Evolutionary conservation across 306 rosid genomes (phyloP), one percentile per base, ranked within the genome.

Genomic region (Cicer chorassanicum): DNA sequence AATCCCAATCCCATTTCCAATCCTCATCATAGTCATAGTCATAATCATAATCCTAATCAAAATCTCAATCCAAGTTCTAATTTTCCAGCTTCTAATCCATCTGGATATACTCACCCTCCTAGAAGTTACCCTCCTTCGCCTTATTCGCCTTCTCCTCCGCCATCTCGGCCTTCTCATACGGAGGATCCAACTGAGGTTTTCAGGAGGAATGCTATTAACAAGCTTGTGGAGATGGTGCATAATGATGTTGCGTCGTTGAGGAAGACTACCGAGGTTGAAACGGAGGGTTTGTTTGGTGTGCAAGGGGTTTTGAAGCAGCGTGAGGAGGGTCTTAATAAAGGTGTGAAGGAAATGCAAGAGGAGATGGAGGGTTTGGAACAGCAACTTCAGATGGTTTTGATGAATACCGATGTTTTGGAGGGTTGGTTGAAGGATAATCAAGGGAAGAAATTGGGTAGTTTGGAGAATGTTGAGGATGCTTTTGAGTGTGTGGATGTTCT

Each of bases 341-440:
- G 96, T 5, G 34, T 88, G 89, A 86, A 64, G 78, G 98, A 88
- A 75, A 88, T 93, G 98, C 80, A 72, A 75, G 93, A 80, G 19
- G 99, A 92, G 86, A 92, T 73, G 86, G 99, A 92, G 78, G 89
- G 81, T 4, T 71, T 95, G 83, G 99, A 95, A 88, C 98, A 88
- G 88, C 93, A 90, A 36, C 18, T 95, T 76, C 99, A 95, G 90
- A 89, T 89, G 85, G 88, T 92, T 64, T 73, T 95, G 90, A 92
- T 90, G 96, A 91, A 95, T 48, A 53, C 84, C 1, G 99, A 92
- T 70, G 84, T 92, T 55, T 43, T 92, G 21, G 98, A 95, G 34
- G 87, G 73, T 6, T 95, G 99, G 99, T 41, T 89, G 83, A 87
- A 85, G 68, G 97, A 92, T 12, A 95, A 90, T 9, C 88, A 88